A percentile compares a stretch with the other conserved stretches of the same genome.
phyloP scores from a whole-genome alignment of 495 filamentous ascomycete genomes.

The Aspergillus biplanus region DNA sequence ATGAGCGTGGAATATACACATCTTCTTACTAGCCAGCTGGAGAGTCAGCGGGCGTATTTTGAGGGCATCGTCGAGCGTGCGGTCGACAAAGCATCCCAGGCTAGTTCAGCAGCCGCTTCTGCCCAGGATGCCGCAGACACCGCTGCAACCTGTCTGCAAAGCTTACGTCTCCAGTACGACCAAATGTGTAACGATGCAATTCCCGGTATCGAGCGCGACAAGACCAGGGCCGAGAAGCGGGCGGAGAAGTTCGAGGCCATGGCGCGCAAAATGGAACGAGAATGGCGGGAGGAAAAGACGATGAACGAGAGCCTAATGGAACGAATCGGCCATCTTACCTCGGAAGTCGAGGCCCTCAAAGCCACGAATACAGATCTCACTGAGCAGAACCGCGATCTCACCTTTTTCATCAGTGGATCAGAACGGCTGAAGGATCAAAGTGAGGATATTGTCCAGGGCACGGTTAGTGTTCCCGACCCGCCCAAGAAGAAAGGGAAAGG shows the following conservation, averaged over 20 bases:
- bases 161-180: constrained; percentile 59
- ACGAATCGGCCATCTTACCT: constrained; percentile 68
- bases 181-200: constrained; percentile 61
- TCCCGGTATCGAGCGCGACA: constrained; percentile 68
- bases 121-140: constrained; percentile 59
- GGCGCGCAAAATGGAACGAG: constrained; percentile 73
- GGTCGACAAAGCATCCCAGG: constrained; percentile 84
- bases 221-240: constrained; percentile 65
- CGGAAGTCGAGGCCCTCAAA: constrained; percentile 57
- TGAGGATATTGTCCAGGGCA: constrained; percentile 63
- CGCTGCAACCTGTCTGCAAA: constrained; percentile 54
- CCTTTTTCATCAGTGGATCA: constrained; percentile 83
- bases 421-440: constrained; percentile 75
- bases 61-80: constrained; percentile 91
- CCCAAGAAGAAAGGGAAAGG: constrained; percentile 59
- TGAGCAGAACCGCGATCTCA: constrained; percentile 88
- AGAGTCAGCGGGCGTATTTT: constrained; percentile 90
- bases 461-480: constrained; percentile 54
- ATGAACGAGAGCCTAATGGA: constrained; percentile 79
- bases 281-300: constrained; percentile 85
- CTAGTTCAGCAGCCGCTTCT: constrained; percentile 64
- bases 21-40: constrained; percentile 86
- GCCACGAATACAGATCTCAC: constrained; percentile 63
- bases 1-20: constrained; percentile 95
- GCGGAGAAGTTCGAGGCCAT: constrained; percentile 73